Base-by-base conservation (phyloP, 257 asterid species). In the Plantago elongata region DNA sequence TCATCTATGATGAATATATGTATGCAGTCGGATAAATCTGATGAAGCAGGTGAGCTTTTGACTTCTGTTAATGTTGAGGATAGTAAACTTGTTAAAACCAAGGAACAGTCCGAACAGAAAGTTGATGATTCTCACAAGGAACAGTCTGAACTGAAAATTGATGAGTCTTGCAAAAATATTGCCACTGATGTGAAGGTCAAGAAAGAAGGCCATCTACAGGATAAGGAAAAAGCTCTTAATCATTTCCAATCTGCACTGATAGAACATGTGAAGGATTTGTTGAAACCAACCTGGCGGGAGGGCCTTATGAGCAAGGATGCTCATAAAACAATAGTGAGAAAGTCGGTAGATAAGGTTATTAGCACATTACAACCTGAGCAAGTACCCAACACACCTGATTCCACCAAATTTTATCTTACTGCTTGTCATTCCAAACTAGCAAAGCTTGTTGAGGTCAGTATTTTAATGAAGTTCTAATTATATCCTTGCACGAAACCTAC, bases 361-460 rank as follows among this genome's bases (percentile, higher is more conserved):
- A 67, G 76, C 71, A 65, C 97, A 44, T 54, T 89, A 46, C 83
- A 77, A 47, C 78, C 84, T 11, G 67, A 82, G 61, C 96, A 83
- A 69, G 73, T 89, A 63, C 99, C 99, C 18, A 75, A 54, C 76
- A 78, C 93, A 8, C 37, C 72, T 18, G 99, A 92, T 62, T 70
- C 86, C 48, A 60, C 77, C 57, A 72, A 82, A 64, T 66, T 66
- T 5, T 87, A 86, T 77, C 81, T 92, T 64, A 65, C 83, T 47
- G 12, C 80, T 61, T 84, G 74, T 13, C 83, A 74, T 68, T 57
- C 81, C 68, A 92, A 89, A 78, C 83, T 89, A 60, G 80, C 71
- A 13, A 86, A 83, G 75, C 88, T 92, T 27, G 89, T 92, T 62
- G 88, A 83, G 95, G 99, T 89, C 74, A 85, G 97, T 72, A 55